These are phyloP conservation scores for Exophiala sp. DNA, from an alignment of 2,329 filamentous ascomycete species.

Conservation along the genomic window DNA sequence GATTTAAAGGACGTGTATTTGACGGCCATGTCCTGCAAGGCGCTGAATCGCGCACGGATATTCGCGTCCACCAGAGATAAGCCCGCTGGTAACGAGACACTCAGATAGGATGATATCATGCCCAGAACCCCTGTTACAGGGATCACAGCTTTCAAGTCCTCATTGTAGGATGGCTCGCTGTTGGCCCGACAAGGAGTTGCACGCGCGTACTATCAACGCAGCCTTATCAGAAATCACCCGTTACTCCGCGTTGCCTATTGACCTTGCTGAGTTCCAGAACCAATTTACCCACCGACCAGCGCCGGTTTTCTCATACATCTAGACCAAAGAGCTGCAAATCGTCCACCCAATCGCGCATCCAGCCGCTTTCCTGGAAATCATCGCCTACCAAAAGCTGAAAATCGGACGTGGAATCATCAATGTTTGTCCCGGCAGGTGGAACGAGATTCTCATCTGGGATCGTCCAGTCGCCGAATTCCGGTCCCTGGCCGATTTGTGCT, in stretches of 20 bases:
- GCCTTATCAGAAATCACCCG: no score
- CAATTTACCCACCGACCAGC: neutral
- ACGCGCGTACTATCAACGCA: neutral
- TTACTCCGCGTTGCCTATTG: no score
- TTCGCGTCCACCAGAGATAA: neutral
- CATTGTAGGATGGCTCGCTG: neutral
- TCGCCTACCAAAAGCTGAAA: slow-evolving; percentile 6
- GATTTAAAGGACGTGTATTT: neutral
- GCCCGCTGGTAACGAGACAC: neutral
- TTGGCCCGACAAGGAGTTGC: neutral
- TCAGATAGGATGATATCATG: neutral
- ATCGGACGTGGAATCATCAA: neutral
- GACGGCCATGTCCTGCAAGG: neutral
- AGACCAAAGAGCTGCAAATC: slow-evolving; percentile 8
- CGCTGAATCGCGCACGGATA: neutral
- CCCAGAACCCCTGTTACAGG: neutral
- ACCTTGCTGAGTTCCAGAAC: neutral
- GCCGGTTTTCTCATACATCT: neutral
- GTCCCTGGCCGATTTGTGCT: neutral
- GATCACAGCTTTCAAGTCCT: neutral
- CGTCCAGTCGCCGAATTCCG: neutral
- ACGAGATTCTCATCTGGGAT: neutral
- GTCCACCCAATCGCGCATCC: slow-evolving; percentile 20
- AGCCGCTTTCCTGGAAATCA: slow-evolving; percentile 15
- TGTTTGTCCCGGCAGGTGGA: neutral